phyloP scores from a whole-genome alignment of 345 rosid species.

The Lumnitzera racemosa region DNA sequence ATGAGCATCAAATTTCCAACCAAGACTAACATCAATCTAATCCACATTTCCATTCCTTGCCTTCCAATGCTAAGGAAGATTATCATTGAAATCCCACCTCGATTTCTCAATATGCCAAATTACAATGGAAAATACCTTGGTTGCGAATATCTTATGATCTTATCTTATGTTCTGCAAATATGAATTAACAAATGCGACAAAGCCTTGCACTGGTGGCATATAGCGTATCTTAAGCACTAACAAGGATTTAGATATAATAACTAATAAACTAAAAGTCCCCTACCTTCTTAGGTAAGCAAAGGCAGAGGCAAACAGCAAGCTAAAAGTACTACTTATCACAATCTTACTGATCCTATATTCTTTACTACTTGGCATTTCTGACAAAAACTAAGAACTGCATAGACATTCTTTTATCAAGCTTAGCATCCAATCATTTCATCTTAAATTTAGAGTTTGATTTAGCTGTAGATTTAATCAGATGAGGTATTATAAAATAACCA shows the following conservation, averaged over 20 bases:
- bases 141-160: conserved; percentile 33
- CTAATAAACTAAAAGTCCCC: too few species aligned
- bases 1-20: conserved; percentile 88
- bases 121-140: conserved; percentile 23
- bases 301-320: too few species aligned
- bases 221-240: not conserved
- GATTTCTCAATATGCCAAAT: not conserved
- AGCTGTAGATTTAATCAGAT: too few species aligned
- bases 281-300: too few species aligned
- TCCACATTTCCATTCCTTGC: conserved; percentile 61
- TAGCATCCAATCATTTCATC: too few species aligned
- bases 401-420: too few species aligned
- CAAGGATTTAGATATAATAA: not conserved
- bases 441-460: too few species aligned
- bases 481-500: too few species aligned
- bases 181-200: not conserved
- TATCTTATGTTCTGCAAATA: conserved; percentile 20
- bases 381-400: too few species aligned
- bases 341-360: too few species aligned
- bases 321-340: too few species aligned
- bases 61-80: conserved; percentile 50
- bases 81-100: conserved; percentile 23
- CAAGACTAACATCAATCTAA: conserved; percentile 68
- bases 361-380: too few species aligned
- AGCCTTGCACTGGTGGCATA: not conserved